A percentile compares a stretch with the other conserved stretches of the same genome.
Evolutionary conservation across 768 basidiomycete species (phyloP).

Genomic region (Russula emetica): DNA sequence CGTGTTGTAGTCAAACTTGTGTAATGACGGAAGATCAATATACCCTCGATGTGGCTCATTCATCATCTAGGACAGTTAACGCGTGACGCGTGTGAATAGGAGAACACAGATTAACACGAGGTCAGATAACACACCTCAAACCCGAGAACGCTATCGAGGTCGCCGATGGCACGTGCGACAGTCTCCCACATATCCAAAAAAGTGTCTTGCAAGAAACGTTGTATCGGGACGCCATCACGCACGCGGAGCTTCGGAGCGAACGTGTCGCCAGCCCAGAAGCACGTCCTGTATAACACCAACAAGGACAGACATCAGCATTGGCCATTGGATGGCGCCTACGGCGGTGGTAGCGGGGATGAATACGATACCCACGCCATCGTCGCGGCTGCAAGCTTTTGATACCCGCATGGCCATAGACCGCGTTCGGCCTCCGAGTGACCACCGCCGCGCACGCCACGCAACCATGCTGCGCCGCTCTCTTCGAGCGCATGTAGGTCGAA

Average conservation of each 20-base stretch:
- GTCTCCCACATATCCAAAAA: constrained; percentile 75
- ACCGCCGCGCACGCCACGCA: constrained; percentile 71
- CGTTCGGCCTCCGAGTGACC: constrained; percentile 73
- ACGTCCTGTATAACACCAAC: constrained; percentile 50
- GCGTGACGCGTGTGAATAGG: not conserved
- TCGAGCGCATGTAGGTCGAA: constrained; percentile 81
- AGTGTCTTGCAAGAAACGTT: constrained; percentile 75
- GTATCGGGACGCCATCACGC: constrained; percentile 57
- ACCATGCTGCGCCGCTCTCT: constrained; percentile 81
- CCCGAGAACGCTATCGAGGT: constrained; percentile 76
- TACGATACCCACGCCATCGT: constrained; percentile 74
- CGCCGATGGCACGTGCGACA: constrained; percentile 63
- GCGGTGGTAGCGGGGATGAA: not conserved
- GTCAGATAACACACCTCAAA: constrained; percentile 64
- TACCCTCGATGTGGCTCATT: constrained; percentile 96
- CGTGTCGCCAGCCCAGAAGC: constrained; percentile 89
- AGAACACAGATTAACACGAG: not conserved
- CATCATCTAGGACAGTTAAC: constrained; percentile 55
- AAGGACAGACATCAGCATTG: not conserved
- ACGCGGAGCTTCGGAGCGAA: constrained; percentile 74
- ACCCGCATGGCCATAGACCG: constrained; percentile 90
- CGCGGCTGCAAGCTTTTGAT: constrained; percentile 87
- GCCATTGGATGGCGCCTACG: not conserved
- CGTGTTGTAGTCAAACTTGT: constrained; percentile 89
- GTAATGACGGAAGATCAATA: constrained; percentile 73